Evolutionary conservation across 495 filamentous ascomycete species (phyloP), one percentile per base, ranked within the genome.

Genomic region (Talaromyces wortmannii): DNA sequence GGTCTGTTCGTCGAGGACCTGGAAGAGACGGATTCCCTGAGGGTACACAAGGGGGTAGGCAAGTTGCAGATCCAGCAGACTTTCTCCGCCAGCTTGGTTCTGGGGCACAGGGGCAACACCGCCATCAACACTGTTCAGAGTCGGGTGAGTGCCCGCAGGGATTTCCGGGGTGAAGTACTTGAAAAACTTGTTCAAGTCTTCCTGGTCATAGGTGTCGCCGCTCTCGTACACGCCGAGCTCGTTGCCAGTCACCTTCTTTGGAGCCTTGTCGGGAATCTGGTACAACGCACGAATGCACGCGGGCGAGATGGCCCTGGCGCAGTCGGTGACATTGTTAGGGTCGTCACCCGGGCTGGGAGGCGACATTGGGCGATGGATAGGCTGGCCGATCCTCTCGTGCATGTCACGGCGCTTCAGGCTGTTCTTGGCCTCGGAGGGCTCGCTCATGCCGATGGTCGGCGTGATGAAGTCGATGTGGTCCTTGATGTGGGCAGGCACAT

Each of bases 131-230:
- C 64, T 57, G 23, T 70, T 64, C 10, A 73, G 61, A n/a, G 63
- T 71, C 6, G 74, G 77, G n/a, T 70, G 69, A 11, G 64, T 72
- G 17, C 76, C 78, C 17, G 60, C 57, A 3, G 75, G 75, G 16
- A 67, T 60, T 48, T 61, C 67, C 7, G 68, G 67, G 43, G 58
- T 67, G 58, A 77, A 78, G 52, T 73, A 70, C 48, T 66, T 70
- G 63, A 80, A 85, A 63, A 78, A 87, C 8, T 71, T 61, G 55
- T 84, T 71, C 17, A 87, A 64, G 56, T 86, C 82, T 0, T 66
- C 66, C 55, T 83, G 77, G 61, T 78, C 62, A 66, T 68, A 74
- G 54, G 77, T 75, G 52, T 71, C 65, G 31, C 65, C 71, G 53
- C 68, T 74, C 57, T 82, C 78, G 40, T 75, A 73, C 33, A 83